Base-by-base conservation (phyloP, 106 monocot genomes). In the Gastrodia elata region DNA sequence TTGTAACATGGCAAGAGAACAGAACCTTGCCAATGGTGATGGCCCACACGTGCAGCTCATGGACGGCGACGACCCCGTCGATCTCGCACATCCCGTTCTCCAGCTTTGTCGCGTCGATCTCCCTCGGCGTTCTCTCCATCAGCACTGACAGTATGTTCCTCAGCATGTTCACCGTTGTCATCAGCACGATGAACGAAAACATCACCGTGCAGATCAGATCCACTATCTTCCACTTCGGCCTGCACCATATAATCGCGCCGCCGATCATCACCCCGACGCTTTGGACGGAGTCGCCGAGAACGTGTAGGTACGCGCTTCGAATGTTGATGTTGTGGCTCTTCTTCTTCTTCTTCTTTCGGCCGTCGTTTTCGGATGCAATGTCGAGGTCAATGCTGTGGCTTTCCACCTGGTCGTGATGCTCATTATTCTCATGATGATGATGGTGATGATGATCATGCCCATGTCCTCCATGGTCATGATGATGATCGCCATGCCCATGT, bases 41-140 rank as follows among this genome's bases (percentile, higher is more conserved):
- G 6, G 91, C 91, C 88, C 91, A 91, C 20, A 91, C 80, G 68
- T 91, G 85, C 74, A 91, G 70, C 68, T 91, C 91, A 65, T 91
- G 91, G 39, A 91, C 74, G 20, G 85, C 83, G n/a, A 88, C 83
- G 40, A 91, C 86, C 2, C 73, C 83, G 5, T 86, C 83, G 75
- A 91, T 52, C 49, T 80, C 76, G 38, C 83, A 82, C 2, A 91
- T 42, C 11, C 86, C 86, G 67, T 76, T 77, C 80, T 91, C 88
- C 0, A 91, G 77, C 61, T 69, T 79, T 0, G 83, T 84, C 2
- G 85, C 82, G 38, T 91, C 85, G 27, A 91, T 91, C 76, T 91
- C 88, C 38, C 86, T 64, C 3, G 88, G 88, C 0, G 88, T 88
- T 73, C 87, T 85, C 77, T 91, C 88, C 88, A 91, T 88, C 3